A percentile compares a stretch with the other conserved stretches of the same genome.
Conservation (phyloP, 2,329 filamentous ascomycete genomes). For the Paraconiothyrium sp. region DNA sequence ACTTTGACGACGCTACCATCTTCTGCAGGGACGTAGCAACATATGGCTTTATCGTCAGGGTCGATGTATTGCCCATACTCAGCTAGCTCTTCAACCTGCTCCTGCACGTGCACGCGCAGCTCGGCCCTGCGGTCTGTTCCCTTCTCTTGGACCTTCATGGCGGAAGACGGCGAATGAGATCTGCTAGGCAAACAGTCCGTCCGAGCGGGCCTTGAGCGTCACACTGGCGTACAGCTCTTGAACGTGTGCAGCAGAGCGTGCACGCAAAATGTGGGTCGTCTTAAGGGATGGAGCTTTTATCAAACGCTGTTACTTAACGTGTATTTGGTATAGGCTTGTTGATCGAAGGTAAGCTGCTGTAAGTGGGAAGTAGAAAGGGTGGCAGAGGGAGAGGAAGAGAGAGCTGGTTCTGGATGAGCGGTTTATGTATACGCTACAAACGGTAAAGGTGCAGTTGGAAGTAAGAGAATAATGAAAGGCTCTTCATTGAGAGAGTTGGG, state of each 20-base stretch:
- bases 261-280: background rate
- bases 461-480: too few species aligned
- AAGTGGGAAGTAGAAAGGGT: background rate
- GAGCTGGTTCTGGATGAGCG: background rate
- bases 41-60: slow-evolving; percentile 34
- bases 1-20: slow-evolving; percentile 44
- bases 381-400: background rate
- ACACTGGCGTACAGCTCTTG: too few species aligned
- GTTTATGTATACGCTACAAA: too few species aligned
- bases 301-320: too few species aligned
- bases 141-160: slow-evolving; percentile 52
- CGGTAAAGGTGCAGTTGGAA: too few species aligned
- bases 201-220: background rate
- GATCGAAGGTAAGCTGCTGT: background rate
- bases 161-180: background rate
- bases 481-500: too few species aligned
- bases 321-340: too few species aligned
- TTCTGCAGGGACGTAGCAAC: slow-evolving; percentile 50
- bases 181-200: background rate
- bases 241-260: background rate
- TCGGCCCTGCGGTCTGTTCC: slow-evolving; percentile 46
- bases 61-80: slow-evolving; percentile 48
- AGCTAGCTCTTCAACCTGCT: slow-evolving; percentile 31
- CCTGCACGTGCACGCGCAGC: slow-evolving; percentile 33
- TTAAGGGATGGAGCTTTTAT: background rate